These are phyloP conservation scores for Dryas alaskensis DNA, from an alignment of 306 rosid species.

Conservation along the genomic window DNA sequence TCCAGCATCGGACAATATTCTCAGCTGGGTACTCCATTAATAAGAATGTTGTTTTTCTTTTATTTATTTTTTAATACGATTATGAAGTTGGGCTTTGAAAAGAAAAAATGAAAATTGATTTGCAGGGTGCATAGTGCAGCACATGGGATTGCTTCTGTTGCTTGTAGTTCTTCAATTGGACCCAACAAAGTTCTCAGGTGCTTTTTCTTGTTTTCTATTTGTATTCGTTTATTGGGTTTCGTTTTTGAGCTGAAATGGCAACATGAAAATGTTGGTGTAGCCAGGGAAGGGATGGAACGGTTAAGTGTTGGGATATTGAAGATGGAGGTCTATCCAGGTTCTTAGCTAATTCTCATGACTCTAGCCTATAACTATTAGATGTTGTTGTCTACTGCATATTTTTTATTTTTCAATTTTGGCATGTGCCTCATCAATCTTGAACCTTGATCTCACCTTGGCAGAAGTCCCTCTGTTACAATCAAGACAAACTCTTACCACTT, in stretches of 20 bases:
- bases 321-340: constrained; percentile 78
- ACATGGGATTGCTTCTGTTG: constrained; percentile 69
- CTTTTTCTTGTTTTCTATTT: constrained; percentile 14
- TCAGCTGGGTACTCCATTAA: constrained; percentile 56
- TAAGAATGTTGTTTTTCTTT: too few relatives aligned
- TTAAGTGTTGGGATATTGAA: constrained; percentile 80
- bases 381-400: not conserved
- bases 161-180: constrained; percentile 59
- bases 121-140: constrained; percentile 85
- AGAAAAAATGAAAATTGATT: not conserved
- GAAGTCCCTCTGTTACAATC: constrained; percentile 68
- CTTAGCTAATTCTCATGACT: not conserved
- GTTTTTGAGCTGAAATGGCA: constrained; percentile 13
- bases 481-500: constrained; percentile 79
- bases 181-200: constrained; percentile 70
- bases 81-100: not conserved
- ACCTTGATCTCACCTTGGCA: constrained; percentile 18
- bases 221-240: not conserved
- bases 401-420: not conserved
- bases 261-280: constrained; percentile 36
- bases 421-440: not conserved
- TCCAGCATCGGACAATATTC: constrained; percentile 68
- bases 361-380: not conserved
- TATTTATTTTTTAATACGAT: not conserved
- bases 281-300: constrained; percentile 98